Base-by-base conservation (phyloP, 768 basidiomycete species). In the Pseudohyphozyma bogoriensis region DNA sequence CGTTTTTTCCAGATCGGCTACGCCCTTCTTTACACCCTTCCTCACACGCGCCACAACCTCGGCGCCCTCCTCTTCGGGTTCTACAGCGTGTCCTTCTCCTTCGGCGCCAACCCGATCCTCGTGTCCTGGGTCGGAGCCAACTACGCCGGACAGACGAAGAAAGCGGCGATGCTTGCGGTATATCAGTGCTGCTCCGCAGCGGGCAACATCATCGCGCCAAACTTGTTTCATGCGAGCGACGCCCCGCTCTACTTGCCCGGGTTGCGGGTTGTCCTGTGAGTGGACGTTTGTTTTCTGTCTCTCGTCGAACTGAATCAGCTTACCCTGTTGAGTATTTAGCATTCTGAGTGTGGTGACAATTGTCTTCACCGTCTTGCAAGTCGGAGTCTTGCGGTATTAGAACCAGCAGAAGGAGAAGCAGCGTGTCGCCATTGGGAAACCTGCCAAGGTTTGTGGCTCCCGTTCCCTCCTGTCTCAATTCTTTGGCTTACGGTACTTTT, bases 361-460 rank as follows among this genome's bases (percentile, higher is more conserved):
- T 50, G 59, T 32, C 40, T 22, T 67, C 44, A 63, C 70, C 54
- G 63, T 28, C 22, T 16, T 69, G 28, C 69, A 69, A 32, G 64
- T 72, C 47, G 55, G 46, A 42, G 45, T 63, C 35, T 61, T 74
- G 35, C 63, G 56, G 40, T 33, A 59, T 26, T 54, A 69, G 55
- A 74, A 73, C 70, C 69, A 66, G 49, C 55, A 51, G 28, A 60
- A 72, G 51, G 55, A 69, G 60, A 59, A 62, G 18, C 66, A 72
- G 58, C 65, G 73, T 28, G 68, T 71, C 28, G 64, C 64, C 15
- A 61, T 65, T 37, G 73, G 73, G 35, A 71, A 71, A 56, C 73
- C 73, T 7, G 68, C 67, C 36, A 66, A 64, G 44, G n/a, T n/a
- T n/a, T n/a, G n/a, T n/a, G n/a, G n/a, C n/a, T n/a, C n/a, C n/a